Conservation (phyloP, 345 rosid species). For the Acer saccharum region DNA sequence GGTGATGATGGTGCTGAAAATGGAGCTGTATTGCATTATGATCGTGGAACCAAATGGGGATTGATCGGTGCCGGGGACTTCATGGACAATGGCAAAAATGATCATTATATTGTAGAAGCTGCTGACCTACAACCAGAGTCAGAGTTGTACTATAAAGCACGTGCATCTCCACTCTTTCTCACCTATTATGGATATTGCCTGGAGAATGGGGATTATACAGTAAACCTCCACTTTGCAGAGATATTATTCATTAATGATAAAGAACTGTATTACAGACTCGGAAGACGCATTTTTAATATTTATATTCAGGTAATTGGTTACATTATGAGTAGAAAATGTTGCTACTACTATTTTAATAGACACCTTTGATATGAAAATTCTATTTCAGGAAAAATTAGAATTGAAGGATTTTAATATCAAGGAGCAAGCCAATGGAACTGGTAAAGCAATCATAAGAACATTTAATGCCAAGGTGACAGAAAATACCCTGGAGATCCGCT, state of each 20-base stretch:
- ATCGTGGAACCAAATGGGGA: constrained; percentile 42
- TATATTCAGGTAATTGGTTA: constrained; percentile 47
- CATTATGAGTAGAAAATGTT: neutral
- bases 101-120: constrained; percentile 13
- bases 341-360: neutral
- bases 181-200: constrained; percentile 56
- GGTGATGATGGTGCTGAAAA: constrained; percentile 23
- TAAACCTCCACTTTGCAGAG: constrained; percentile 58
- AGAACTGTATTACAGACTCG: constrained; percentile 37
- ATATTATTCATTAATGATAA: constrained; percentile 40
- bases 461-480: constrained; percentile 8
- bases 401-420: constrained; percentile 35
- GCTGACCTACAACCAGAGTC: constrained; percentile 19
- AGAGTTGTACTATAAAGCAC: constrained; percentile 46
- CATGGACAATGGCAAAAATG: constrained; percentile 26
- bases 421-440: constrained; percentile 28
- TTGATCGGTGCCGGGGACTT: constrained; percentile 57
- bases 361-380: neutral
- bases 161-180: constrained; percentile 47
- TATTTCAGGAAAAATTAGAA: constrained; percentile 32
- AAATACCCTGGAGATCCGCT: constrained; percentile 7
- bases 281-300: constrained; percentile 53
- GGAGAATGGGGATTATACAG: constrained; percentile 49
- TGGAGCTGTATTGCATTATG: constrained; percentile 33
- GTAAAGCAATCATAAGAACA: constrained; percentile 24